phyloP scores from a whole-genome alignment of 2,329 filamentous ascomycete species.

The Trichophyton equinum region DNA sequence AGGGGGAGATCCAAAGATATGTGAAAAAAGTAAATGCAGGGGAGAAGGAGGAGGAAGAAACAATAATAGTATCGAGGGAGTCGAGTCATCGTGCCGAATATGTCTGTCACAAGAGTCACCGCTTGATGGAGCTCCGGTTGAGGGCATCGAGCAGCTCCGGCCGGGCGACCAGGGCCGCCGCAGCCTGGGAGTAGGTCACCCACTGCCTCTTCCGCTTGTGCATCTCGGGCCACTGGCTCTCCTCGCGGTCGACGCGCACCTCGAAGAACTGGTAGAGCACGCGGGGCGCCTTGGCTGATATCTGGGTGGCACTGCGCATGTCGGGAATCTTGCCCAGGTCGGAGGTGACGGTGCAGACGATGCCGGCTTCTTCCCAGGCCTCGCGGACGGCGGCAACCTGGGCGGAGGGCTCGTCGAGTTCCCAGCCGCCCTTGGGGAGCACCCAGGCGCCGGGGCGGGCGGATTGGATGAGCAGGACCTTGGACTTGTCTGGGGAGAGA shows the following conservation, averaged over 20 bases:
- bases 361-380: constrained; percentile 96
- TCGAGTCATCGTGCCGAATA: neutral
- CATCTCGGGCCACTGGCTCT: constrained; percentile 82
- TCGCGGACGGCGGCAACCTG: constrained; percentile 76
- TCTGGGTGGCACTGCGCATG: constrained; percentile 47
- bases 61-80: no score
- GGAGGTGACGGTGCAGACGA: constrained; percentile 68
- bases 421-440: constrained; percentile 94
- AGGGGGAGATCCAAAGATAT: neutral
- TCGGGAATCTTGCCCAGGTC: constrained; percentile 82
- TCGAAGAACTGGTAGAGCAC: constrained; percentile 52
- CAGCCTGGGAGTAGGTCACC: constrained; percentile 78
- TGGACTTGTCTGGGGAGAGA: constrained; percentile 69
- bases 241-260: constrained; percentile 74
- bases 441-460: constrained; percentile 89
- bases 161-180: constrained; percentile 58
- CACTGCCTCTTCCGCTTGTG: constrained; percentile 83
- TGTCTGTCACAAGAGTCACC: constrained; percentile 10
- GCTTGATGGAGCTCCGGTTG: constrained; percentile 61
- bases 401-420: constrained; percentile 78
- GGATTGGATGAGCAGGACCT: constrained; percentile 88
- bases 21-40: neutral
- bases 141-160: constrained; percentile 85
- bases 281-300: constrained; percentile 54
- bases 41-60: neutral